Percentiles rank a stretch among this genome's conserved stretches.
Conservation (phyloP, 2,329 filamentous ascomycete species). For the Periglandula ipomoeae region DNA sequence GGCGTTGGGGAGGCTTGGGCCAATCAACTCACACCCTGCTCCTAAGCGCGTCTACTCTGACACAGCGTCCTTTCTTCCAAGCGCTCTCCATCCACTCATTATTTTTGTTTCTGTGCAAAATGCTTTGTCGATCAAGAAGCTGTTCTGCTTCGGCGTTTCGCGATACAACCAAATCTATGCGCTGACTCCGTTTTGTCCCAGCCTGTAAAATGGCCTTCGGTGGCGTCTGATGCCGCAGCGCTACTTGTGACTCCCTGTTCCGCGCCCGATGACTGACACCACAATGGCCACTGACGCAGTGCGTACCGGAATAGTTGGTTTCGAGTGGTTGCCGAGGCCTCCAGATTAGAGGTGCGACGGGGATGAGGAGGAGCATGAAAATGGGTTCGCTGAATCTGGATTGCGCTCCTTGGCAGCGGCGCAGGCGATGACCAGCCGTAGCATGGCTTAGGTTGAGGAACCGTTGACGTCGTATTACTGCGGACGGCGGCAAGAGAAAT, state of each 20-base stretch:
- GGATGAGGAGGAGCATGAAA: background rate
- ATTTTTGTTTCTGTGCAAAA: background rate
- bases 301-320: background rate
- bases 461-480: background rate
- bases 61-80: background rate
- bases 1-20: background rate
- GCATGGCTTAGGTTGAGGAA: background rate
- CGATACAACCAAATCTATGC: background rate
- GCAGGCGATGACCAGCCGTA: background rate
- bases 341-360: background rate
- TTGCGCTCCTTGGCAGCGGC: background rate
- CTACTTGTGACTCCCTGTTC: background rate
- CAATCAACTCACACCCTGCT: slow-evolving; percentile 5
- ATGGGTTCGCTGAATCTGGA: background rate
- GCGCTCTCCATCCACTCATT: background rate
- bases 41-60: background rate
- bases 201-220: background rate
- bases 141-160: background rate
- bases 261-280: background rate
- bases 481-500: background rate
- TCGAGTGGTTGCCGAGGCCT: background rate
- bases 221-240: background rate
- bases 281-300: background rate
- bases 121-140: background rate
- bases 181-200: background rate